Evolutionary conservation across 2,329 filamentous ascomycete species (phyloP), one percentile per base, ranked within the genome.

Genomic region (Botrytis squamosa): DNA sequence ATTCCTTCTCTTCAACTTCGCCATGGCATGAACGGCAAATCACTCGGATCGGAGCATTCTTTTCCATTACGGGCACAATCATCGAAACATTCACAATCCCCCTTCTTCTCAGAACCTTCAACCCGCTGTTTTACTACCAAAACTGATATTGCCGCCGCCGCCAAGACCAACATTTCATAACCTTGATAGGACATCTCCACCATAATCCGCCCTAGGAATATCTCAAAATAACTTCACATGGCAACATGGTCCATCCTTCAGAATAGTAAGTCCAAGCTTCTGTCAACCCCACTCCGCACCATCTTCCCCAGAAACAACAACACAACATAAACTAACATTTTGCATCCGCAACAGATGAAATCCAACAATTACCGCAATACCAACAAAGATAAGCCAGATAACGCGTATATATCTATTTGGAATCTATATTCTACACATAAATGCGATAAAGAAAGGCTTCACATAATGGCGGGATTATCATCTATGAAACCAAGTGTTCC

Each of bases 141-240:
- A 44, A 25, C 3, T 57, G 12, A 29, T 55, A 4, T 55, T 57
- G 6, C 38, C 49, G n/a, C 18, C 10, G 10, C 18, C 18, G 20
- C 52, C n/a, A 57, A 42, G 20, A 57, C 36, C 66, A 29, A 42
- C 18, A 57, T 57, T 22, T 52, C 36, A 68, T 38, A 42, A 55
- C 25, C 46, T 36, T 36, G 22, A 68, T 33, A 29, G 29, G 6
- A 29, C 36, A 42, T 57, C 36, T 22, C 65, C 36, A 68, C 25
- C 25, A 57, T 33, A 33, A 18, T 57, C 33, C 36, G 22, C n/a
- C 18, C n/a, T 40, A 22, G 4, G 40, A 42, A 69, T 33, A 69
- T 33, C 49, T 69, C 66, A 42, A 42, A 59, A 69, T 69, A 69
- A n/a, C 49, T 57, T 69, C 66, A 69, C 33, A 67, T 67, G 36